Evolutionary conservation across 495 filamentous ascomycete genomes (phyloP).

Genomic region (Lentithecium fluviatile): DNA sequence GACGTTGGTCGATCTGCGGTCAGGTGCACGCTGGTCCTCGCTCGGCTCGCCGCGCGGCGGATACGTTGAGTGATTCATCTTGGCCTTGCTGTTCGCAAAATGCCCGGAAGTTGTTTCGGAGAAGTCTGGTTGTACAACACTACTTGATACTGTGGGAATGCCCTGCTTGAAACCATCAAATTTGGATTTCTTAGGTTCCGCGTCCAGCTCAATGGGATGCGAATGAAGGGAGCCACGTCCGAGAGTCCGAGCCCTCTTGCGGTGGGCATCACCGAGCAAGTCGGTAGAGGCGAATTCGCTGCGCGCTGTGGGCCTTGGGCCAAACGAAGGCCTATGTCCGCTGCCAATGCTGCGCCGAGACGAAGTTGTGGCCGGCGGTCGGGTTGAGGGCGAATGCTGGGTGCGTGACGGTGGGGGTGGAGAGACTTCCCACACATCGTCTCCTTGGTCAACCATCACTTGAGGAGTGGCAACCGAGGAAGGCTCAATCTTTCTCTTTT

Average conservation of each 20-base stretch:
- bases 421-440: not conserved
- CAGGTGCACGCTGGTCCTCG: no score
- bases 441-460: constrained; percentile 1
- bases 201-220: no score
- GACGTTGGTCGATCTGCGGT: no score
- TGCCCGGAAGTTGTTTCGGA: no score
- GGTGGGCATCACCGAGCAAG: not conserved
- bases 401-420: not conserved
- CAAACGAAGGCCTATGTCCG: not conserved
- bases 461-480: not conserved
- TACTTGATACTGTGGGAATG: not conserved
- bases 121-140: no score
- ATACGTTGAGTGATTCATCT: not conserved
- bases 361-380: not conserved
- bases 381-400: not conserved
- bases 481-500: not conserved
- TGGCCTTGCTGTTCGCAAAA: not conserved
- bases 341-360: constrained; percentile 12
- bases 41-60: not conserved
- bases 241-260: not conserved
- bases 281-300: not conserved
- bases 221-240: not conserved
- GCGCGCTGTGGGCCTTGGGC: not conserved
- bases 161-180: not conserved
- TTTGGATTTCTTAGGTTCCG: not conserved